Evolutionary conservation across 2,329 filamentous ascomycete genomes (phyloP).

Genomic region (Colletotrichum liriopes): DNA sequence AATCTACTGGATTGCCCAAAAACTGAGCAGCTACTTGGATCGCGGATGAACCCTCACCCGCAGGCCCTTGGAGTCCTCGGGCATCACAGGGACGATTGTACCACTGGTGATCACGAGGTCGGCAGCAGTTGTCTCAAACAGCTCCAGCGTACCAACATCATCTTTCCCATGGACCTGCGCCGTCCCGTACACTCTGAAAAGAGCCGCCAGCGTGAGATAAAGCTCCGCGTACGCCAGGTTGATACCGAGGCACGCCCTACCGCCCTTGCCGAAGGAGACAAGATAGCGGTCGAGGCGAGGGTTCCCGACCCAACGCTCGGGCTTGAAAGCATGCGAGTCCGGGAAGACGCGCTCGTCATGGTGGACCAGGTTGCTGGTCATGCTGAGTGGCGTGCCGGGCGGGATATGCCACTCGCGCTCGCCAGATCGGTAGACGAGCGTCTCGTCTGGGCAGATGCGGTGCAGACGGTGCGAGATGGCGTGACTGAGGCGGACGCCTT

Average conservation of each 20-base stretch:
- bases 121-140: not conserved
- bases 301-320: constrained; percentile 5
- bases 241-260: constrained; percentile 4
- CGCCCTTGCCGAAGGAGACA: constrained; percentile 5
- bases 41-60: not conserved
- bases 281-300: constrained; percentile 1
- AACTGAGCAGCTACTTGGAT: not conserved
- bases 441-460: constrained; percentile 8
- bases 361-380: constrained; percentile 3
- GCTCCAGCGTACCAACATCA: not conserved
- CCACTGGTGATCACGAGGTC: constrained; percentile 1
- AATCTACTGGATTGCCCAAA: no score
- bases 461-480: constrained; percentile 6
- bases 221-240: constrained; percentile 14
- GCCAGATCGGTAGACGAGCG: not conserved
- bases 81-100: constrained; percentile 1
- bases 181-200: not conserved
- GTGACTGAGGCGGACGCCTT: constrained; percentile 3
- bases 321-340: constrained; percentile 7
- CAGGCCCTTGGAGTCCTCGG: constrained; percentile 3
- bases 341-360: constrained; percentile 3
- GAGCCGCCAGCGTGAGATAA: constrained; percentile 5
- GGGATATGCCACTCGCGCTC: constrained; percentile 5
- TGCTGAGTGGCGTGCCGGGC: constrained; percentile 1
- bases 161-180: not conserved